Evolutionary conservation across 805 yeast genomes (phyloP).

Genomic region (Ogataea trehaloabstinens): DNA sequence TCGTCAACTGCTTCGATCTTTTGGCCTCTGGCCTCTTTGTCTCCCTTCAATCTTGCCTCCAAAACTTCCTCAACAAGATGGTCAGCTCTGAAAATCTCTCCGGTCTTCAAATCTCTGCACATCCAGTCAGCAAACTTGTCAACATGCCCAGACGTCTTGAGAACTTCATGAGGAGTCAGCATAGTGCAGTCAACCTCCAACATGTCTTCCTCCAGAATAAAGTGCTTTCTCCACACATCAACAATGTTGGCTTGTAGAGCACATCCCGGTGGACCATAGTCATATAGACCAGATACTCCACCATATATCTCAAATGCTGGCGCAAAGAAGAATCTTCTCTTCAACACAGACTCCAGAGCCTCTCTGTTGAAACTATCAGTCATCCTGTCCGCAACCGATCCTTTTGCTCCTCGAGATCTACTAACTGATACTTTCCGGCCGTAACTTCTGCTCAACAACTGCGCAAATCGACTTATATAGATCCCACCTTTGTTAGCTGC

Average conservation of each 20-base stretch:
- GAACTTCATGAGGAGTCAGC: conserved; percentile 96
- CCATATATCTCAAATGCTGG: conserved; percentile 98
- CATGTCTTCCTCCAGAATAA: conserved; percentile 97
- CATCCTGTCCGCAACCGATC: conserved; percentile 19
- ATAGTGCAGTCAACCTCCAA: conserved; percentile 97
- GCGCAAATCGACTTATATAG: conserved; percentile 10
- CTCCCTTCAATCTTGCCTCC: conserved; percentile 95
- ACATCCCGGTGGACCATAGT: conserved; percentile 99
- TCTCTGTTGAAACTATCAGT: conserved; percentile 68
- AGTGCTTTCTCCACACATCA: conserved; percentile 97
- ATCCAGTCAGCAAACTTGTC: conserved; percentile 99
- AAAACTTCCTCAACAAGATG: conserved; percentile 97
- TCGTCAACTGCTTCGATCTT: conserved; percentile 64
- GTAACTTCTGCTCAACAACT: conserved; percentile 8
- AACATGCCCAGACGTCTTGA: conserved; percentile 98
- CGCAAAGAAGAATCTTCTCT: conserved; percentile 94
- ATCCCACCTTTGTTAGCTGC: conserved; percentile 6
- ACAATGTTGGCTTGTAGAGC: conserved; percentile 94
- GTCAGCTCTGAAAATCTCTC: conserved; percentile 98
- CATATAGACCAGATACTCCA: conserved; percentile 97
- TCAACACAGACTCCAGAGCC: conserved; percentile 81
- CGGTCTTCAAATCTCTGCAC: conserved; percentile 93
- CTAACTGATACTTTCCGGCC: conserved; percentile 14
- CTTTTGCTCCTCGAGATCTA: conserved; percentile 10
- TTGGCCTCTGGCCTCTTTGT: conserved; percentile 93